phyloP scores from a whole-genome alignment of 2,329 filamentous ascomycete species.

The Botryotinia narcissicola region DNA sequence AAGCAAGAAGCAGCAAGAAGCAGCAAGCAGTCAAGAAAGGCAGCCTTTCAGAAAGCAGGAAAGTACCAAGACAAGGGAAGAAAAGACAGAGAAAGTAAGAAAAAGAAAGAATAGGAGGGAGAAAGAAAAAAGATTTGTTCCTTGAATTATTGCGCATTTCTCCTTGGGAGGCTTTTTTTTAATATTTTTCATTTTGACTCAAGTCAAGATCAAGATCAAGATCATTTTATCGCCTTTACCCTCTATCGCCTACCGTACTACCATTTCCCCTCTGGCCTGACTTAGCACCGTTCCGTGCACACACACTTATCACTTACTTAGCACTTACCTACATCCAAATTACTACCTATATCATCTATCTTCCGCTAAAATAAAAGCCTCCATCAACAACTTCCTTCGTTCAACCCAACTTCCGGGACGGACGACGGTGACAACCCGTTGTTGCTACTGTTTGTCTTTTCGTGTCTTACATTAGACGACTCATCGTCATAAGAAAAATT shows the following conservation, averaged over 20 bases:
- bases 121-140: not conserved
- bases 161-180: not conserved
- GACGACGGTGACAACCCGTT: slow-evolving; percentile 5
- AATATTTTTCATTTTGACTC: not conserved
- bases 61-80: not conserved
- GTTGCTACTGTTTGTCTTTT: not conserved
- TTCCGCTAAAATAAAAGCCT: not conserved
- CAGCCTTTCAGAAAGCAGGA: not conserved
- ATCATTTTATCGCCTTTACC: not conserved
- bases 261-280: not conserved
- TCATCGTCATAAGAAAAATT: not conserved
- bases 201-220: not conserved
- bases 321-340: not conserved
- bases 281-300: not conserved
- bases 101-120: not conserved
- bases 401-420: slow-evolving; percentile 7
- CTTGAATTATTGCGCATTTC: not conserved
- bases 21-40: slow-evolving; percentile 1
- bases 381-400: slow-evolving; percentile 3
- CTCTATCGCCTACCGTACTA: slow-evolving; percentile 7
- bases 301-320: no score
- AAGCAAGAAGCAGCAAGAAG: not conserved
- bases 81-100: not conserved
- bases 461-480: not conserved
- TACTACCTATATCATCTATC: not conserved